phyloP scores from a whole-genome alignment of 2,329 filamentous ascomycete species.

The Stylonectria norvegica region DNA sequence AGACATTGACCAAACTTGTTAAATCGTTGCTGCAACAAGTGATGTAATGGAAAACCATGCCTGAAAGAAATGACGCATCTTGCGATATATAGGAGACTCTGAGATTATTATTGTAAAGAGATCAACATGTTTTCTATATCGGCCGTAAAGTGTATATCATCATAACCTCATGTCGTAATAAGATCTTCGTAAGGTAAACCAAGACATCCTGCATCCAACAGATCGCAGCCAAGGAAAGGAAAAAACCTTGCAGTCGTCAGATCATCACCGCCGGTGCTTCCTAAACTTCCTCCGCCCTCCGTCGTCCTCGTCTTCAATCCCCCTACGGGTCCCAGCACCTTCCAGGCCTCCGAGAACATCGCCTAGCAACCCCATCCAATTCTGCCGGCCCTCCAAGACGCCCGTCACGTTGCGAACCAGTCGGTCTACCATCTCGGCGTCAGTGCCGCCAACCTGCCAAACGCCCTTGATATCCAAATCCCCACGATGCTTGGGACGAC shows the following conservation, averaged over 20 bases:
- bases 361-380: slow-evolving; percentile 32
- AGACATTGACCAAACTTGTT: not conserved
- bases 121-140: slow-evolving; percentile 25
- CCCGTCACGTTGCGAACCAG: slow-evolving; percentile 26
- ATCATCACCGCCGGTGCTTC: slow-evolving; percentile 20
- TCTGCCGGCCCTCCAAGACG: slow-evolving; percentile 29
- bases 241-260: slow-evolving; percentile 19
- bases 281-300: slow-evolving; percentile 13
- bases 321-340: slow-evolving; percentile 5
- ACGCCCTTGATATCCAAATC: slow-evolving; percentile 39
- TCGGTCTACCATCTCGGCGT: slow-evolving; percentile 39
- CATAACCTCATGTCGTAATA: slow-evolving; percentile 20
- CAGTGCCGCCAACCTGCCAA: slow-evolving; percentile 46
- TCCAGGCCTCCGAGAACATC: slow-evolving; percentile 28
- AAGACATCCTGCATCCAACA: too few species aligned
- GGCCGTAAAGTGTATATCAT: slow-evolving; percentile 25
- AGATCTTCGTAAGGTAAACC: slow-evolving; percentile 1
- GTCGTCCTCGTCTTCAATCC: slow-evolving; percentile 19
- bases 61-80: too few species aligned
- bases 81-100: not conserved
- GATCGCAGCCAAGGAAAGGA: not conserved
- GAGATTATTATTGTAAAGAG: not conserved
- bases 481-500: slow-evolving; percentile 29
- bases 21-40: too few species aligned
- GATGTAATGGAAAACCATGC: too few species aligned